Conservation (phyloP, 345 rosid species). For the Eucalyptus caleyi region DNA sequence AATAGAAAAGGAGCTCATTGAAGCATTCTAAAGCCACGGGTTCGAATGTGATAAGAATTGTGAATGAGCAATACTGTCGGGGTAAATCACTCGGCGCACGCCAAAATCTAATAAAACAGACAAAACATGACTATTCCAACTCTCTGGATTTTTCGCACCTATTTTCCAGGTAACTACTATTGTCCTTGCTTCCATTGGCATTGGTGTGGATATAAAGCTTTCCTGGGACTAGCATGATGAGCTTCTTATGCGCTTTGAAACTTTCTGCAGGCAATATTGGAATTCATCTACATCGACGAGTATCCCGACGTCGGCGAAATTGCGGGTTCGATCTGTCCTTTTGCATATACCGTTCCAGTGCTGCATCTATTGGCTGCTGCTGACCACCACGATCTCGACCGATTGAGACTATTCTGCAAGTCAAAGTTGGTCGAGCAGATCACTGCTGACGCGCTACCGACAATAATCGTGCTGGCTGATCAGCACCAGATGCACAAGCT, state of each 20-base stretch:
- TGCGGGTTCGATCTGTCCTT: not conserved
- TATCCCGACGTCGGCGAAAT: not conserved
- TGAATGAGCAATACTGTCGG: fast-evolving
- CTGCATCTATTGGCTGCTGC: conserved; percentile 67
- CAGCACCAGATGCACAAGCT: conserved; percentile 67
- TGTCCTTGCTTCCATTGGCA: not conserved
- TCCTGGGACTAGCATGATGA: not conserved
- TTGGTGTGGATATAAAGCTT: not conserved
- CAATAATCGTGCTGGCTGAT: conserved; percentile 66
- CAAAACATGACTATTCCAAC: not conserved
- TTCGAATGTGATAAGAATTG: not conserved
- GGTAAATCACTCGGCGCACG: fast-evolving
- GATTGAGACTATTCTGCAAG: conserved; percentile 50
- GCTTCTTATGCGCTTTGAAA: not conserved
- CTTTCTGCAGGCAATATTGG: not conserved
- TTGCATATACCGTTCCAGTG: conserved; percentile 21
- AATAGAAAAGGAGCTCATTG: not conserved
- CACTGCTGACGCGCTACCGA: conserved; percentile 51
- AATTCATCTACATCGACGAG: conserved; percentile 58
- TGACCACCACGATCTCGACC: conserved; percentile 56
- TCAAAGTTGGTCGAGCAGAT: conserved; percentile 54
- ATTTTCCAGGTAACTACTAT: conserved; percentile 43
- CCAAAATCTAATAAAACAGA: not conserved
- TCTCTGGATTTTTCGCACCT: no score
- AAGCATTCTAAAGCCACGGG: not conserved